These are phyloP conservation scores for Penicillium bovifimosum DNA, from an alignment of 495 filamentous ascomycete species.

Conservation along the genomic window DNA sequence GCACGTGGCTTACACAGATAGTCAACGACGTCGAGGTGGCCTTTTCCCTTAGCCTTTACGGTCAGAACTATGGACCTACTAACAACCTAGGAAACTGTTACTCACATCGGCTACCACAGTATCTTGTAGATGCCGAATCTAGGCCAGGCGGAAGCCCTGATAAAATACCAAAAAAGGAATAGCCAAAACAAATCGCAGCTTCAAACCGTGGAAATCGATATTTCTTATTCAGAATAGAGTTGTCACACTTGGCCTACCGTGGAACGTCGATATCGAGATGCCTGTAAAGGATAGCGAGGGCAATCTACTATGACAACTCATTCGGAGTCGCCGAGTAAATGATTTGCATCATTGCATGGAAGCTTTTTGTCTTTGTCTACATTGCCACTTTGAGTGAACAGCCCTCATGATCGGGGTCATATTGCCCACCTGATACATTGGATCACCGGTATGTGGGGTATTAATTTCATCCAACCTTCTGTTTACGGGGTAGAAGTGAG, in stretches of 20 bases:
- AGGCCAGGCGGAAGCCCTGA: background rate
- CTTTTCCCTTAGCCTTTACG: too few species aligned
- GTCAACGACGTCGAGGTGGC: too few species aligned
- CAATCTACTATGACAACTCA: background rate
- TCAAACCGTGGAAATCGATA: too few species aligned
- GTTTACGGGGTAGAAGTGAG: too few species aligned
- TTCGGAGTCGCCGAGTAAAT: too few species aligned
- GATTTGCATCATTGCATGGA: background rate
- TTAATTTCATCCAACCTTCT: too few species aligned
- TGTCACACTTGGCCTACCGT: background rate
- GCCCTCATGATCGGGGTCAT: background rate
- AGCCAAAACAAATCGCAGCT: too few species aligned
- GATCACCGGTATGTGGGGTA: too few species aligned
- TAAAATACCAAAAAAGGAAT: background rate
- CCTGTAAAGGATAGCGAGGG: background rate
- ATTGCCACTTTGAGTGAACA: background rate
- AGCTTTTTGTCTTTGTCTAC: background rate
- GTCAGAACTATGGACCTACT: too few species aligned
- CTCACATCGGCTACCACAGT: background rate
- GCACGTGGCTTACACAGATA: too few species aligned
- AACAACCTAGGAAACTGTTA: too few species aligned
- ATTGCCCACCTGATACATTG: background rate
- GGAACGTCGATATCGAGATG: background rate
- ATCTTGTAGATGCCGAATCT: background rate
- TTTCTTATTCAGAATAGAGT: too few species aligned